Conservation (phyloP, 2,329 filamentous ascomycete species). For the Stachybotrys elegans region DNA sequence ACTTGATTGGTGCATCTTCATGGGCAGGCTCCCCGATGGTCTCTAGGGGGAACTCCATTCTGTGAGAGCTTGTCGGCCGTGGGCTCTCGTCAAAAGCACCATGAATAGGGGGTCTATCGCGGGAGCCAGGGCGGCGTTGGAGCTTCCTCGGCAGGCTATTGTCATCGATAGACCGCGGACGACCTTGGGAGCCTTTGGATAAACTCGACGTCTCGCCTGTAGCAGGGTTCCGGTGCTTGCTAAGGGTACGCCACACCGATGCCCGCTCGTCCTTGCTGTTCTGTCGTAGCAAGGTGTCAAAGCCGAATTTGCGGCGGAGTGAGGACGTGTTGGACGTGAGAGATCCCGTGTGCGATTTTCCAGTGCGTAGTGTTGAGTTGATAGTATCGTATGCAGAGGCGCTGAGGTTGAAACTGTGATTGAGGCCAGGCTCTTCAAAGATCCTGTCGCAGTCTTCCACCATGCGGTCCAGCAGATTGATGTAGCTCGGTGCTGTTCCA, state of each 20-base stretch:
- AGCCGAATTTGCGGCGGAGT: constrained; percentile 76
- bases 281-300: constrained; percentile 69
- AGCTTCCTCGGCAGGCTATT: constrained; percentile 42
- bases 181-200: constrained; percentile 60
- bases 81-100: constrained; percentile 57
- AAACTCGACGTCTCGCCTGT: constrained; percentile 59
- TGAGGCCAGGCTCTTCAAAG: constrained; percentile 60
- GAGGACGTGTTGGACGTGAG: constrained; percentile 83
- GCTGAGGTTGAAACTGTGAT: constrained; percentile 32
- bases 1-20: constrained; percentile 32
- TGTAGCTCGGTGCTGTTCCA: constrained; percentile 73
- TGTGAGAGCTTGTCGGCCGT: constrained; percentile 53
- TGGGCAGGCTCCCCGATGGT: constrained; percentile 55
- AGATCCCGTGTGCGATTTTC: constrained; percentile 65
- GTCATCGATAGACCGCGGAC: constrained; percentile 73
- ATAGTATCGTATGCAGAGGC: constrained; percentile 52
- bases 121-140: constrained; percentile 46
- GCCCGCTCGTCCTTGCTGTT: constrained; percentile 73
- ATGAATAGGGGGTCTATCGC: constrained; percentile 55
- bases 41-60: constrained; percentile 49
- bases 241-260: constrained; percentile 82
- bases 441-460: constrained; percentile 86
- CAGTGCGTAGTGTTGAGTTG: constrained; percentile 48
- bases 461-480: constrained; percentile 81
- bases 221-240: constrained; percentile 65